A percentile compares a stretch with the other conserved stretches of the same genome.
phyloP scores from a whole-genome alignment of 768 basidiomycete species.

The Suillus paluster region DNA sequence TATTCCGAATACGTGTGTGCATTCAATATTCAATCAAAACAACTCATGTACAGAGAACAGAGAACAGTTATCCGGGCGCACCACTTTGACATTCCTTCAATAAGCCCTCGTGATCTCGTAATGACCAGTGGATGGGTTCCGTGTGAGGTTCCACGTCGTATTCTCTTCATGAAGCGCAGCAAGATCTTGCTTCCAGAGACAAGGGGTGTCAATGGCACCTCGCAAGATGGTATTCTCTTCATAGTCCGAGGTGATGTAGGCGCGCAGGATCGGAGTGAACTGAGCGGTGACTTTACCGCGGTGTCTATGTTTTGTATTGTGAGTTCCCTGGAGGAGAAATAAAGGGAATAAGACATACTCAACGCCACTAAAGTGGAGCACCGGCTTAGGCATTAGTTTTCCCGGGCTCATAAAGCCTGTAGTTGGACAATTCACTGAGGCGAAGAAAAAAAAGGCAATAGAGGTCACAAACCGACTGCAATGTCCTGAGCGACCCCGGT shows the following conservation, averaged over 20 bases:
- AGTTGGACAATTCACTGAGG: neutral
- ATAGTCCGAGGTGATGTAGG: constrained; percentile 5
- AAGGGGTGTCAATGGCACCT: neutral
- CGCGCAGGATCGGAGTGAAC: neutral
- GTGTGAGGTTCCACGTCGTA: constrained; percentile 1
- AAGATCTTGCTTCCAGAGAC: neutral
- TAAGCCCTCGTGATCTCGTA: neutral
- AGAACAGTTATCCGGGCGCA: neutral
- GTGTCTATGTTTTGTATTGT: neutral
- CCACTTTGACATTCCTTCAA: neutral
- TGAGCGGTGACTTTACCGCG: neutral
- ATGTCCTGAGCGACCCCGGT: neutral
- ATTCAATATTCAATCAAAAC: neutral
- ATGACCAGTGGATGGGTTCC: neutral
- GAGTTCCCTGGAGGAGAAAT: neutral
- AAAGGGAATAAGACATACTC: neutral
- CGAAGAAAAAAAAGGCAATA: neutral
- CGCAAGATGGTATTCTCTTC: neutral
- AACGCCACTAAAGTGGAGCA: constrained; percentile 1
- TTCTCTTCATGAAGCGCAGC: neutral
- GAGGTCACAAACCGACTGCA: neutral
- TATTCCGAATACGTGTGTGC: neutral
- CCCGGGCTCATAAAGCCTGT: neutral
- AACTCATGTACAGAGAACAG: neutral
- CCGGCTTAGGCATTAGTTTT: neutral